These are phyloP conservation scores for Waltergamsia citrina DNA, from an alignment of 2,329 filamentous ascomycete genomes.

Conservation along the genomic window DNA sequence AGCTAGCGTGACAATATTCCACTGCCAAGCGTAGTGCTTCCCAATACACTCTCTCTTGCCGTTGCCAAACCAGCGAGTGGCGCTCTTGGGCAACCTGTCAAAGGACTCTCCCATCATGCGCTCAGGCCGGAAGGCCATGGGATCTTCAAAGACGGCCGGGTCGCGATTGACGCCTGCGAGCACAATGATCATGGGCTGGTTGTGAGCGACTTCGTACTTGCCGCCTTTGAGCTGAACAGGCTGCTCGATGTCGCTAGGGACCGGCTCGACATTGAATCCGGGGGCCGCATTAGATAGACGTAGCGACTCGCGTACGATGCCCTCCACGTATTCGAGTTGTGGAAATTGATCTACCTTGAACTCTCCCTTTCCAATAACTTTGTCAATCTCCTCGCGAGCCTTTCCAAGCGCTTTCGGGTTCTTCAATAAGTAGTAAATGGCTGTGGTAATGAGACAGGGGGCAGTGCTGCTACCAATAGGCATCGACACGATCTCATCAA, in stretches of 20 bases:
- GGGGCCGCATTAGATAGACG: conserved; percentile 45
- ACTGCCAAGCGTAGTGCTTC: conserved; percentile 38
- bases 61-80: conserved; percentile 42
- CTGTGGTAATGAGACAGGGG: conserved; percentile 31
- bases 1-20: conserved; percentile 28
- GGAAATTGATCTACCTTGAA: conserved; percentile 37
- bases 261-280: conserved; percentile 43
- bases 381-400: conserved; percentile 44
- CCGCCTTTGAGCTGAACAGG: conserved; percentile 37
- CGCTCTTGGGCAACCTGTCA: conserved; percentile 29
- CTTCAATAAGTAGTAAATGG: conserved; percentile 40
- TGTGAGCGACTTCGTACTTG: conserved; percentile 37
- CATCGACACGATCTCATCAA: conserved; percentile 62
- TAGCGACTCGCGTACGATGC: conserved; percentile 42
- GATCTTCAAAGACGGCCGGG: conserved; percentile 35
- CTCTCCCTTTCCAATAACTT: conserved; percentile 34
- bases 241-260: conserved; percentile 21
- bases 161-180: conserved; percentile 41
- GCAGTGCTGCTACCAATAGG: conserved; percentile 47
- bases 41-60: conserved; percentile 43
- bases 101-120: conserved; percentile 37
- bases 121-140: conserved; percentile 34
- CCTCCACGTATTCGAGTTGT: conserved; percentile 43
- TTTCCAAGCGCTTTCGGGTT: conserved; percentile 36
- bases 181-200: conserved; percentile 39